Conservation (phyloP, 2,329 filamentous ascomycete species). For the Talaromyces sp. region DNA sequence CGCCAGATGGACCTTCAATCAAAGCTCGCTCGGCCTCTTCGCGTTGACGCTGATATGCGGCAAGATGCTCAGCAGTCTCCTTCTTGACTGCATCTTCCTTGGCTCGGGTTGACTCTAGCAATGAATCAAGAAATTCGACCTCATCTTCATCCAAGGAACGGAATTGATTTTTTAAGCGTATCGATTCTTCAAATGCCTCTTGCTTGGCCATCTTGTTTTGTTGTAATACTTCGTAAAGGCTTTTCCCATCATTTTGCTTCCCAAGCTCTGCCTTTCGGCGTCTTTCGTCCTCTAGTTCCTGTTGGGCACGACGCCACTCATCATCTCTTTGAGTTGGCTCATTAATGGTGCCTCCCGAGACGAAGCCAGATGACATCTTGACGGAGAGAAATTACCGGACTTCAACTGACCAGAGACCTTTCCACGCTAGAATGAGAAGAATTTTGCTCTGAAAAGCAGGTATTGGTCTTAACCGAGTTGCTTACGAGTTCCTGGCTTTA, state of each 20-base stretch:
- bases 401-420: background rate
- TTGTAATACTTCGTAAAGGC: conserved; percentile 48
- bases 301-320: conserved; percentile 43
- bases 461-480: background rate
- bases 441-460: background rate
- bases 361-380: conserved; percentile 46
- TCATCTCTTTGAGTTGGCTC: conserved; percentile 40
- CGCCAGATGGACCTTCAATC: conserved; percentile 34
- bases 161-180: conserved; percentile 50
- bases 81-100: conserved; percentile 56
- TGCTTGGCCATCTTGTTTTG: conserved; percentile 52
- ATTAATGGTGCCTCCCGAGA: conserved; percentile 43
- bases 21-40: conserved; percentile 56
- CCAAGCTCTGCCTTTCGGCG: conserved; percentile 45
- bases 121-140: conserved; percentile 52
- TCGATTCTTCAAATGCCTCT: conserved; percentile 52
- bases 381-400: background rate
- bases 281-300: conserved; percentile 47
- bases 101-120: conserved; percentile 55
- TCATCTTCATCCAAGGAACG: conserved; percentile 51
- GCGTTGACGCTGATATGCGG: conserved; percentile 56
- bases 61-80: conserved; percentile 58
- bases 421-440: background rate
- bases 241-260: conserved; percentile 53
- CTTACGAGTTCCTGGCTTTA: background rate